Conservation (phyloP, 2,329 filamentous ascomycete species). For the Sphaceloma murrayae region DNA sequence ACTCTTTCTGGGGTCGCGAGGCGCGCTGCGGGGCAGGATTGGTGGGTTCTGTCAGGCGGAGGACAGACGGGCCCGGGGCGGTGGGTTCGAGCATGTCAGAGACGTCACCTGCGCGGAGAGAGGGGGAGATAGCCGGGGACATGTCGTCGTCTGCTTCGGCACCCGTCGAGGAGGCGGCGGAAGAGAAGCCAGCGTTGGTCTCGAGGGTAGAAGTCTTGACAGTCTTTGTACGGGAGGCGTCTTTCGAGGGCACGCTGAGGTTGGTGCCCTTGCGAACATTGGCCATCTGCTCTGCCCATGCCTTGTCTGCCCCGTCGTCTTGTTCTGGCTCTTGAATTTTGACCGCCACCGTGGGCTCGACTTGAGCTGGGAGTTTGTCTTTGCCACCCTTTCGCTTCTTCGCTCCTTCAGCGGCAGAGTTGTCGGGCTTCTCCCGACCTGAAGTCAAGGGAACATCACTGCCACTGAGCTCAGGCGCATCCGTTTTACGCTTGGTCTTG, state of each 20-base stretch:
- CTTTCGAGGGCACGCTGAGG: conserved; percentile 34
- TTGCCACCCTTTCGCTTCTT: conserved; percentile 31
- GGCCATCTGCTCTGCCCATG: conserved; percentile 66
- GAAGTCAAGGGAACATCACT: conserved; percentile 19
- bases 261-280: conserved; percentile 61
- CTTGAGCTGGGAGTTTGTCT: conserved; percentile 19
- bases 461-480: conserved; percentile 19
- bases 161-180: conserved; percentile 60
- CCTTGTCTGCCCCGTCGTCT: conserved; percentile 57
- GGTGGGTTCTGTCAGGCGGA: conserved; percentile 64
- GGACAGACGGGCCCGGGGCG: conserved; percentile 57
- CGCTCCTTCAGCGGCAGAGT: conserved; percentile 18
- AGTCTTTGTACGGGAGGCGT: conserved; percentile 45
- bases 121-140: conserved; percentile 59
- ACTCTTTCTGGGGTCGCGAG: conserved; percentile 50
- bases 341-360: conserved; percentile 23
- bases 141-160: conserved; percentile 73
- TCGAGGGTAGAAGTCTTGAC: conserved; percentile 51
- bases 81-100: conserved; percentile 84
- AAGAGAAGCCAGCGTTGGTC: conserved; percentile 35
- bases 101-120: conserved; percentile 55
- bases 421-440: conserved; percentile 11
- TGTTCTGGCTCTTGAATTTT: conserved; percentile 36
- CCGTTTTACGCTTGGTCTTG: conserved; percentile 19
- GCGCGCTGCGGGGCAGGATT: conserved; percentile 45